Base-by-base conservation (phyloP, 2,329 filamentous ascomycete genomes). In the Sporothrix globosa region DNA sequence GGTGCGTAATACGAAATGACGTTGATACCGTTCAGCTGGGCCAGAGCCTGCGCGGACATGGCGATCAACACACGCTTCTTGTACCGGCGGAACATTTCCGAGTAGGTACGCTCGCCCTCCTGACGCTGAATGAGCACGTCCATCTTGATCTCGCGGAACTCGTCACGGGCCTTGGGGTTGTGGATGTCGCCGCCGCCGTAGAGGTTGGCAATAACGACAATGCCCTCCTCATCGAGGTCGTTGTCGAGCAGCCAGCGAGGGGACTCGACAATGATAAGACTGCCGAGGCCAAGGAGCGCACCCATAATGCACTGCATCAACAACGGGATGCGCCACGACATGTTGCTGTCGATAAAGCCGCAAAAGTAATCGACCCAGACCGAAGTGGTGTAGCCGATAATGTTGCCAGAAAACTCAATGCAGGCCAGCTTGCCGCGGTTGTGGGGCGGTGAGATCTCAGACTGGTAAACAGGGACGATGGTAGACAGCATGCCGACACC, bases 311-410 rank as follows among this genome's bases (percentile, higher is more conserved):
- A 97, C 81, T 99, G 96, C 90, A 97, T 92, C 60, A 93, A 82
- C 67, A 99, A 82, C 1, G 96, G 96, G 58, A 97, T 76, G 65
- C 96, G 91, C 96, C 96, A 99, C 2, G 96, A 93, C 82, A 91
- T 86, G 79, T 98, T 84, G 76, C 85, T 92, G 73, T 92, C 81
- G 77, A 99, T 98, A 78, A 86, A 97, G 71, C 92, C 96, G 81
- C 94, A 97, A 76, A 96, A 95, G 81, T 98, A 99, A 80, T 99
- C 96, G 39, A 98, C 95, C 96, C 96, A 99, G 27, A 98, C 95
- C 75, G 95, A 98, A 68, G 93, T 93, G 69, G 95, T 91, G 79
- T 99, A 99, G 44, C 96, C 96, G 72, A 92, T 90, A 73, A 99
- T 97, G 81, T 99, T 99, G 69, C 96, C 96, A 0, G 95, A 95